Conservation (phyloP, 2,329 filamentous ascomycete species). For the Atkinsonella hypoxylon region DNA sequence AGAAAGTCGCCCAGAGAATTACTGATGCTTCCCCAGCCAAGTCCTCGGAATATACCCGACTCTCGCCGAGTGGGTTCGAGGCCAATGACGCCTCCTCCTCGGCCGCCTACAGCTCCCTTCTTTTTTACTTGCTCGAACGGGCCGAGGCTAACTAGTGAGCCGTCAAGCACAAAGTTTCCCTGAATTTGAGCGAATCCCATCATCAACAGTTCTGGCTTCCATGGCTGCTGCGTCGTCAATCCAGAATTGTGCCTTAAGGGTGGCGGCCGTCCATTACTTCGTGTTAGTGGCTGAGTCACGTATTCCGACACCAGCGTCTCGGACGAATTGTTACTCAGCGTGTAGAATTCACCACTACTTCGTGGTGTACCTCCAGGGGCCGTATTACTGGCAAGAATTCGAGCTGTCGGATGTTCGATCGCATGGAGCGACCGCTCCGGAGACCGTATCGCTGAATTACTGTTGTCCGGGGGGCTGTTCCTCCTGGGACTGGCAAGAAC, state of each 20-base stretch:
- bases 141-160: slow-evolving; percentile 76
- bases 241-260: slow-evolving; percentile 36
- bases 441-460: slow-evolving; percentile 25
- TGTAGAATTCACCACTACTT: slow-evolving; percentile 91
- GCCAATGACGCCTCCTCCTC: slow-evolving; percentile 77
- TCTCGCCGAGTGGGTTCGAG: slow-evolving; percentile 62
- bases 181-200: slow-evolving; percentile 96
- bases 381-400: slow-evolving; percentile 68
- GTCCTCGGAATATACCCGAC: slow-evolving; percentile 67
- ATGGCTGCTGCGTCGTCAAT: slow-evolving; percentile 30
- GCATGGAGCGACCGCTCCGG: slow-evolving; percentile 37
- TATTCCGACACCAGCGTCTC: slow-evolving; percentile 92
- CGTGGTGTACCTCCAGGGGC: slow-evolving; percentile 64
- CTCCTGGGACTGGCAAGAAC: slow-evolving; percentile 28
- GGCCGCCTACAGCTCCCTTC: slow-evolving; percentile 79
- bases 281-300: slow-evolving; percentile 36
- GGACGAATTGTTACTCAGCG: slow-evolving; percentile 85
- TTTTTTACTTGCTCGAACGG: slow-evolving; percentile 94
- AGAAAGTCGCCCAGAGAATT: slow-evolving; percentile 80
- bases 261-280: slow-evolving; percentile 26
- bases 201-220: slow-evolving; percentile 69
- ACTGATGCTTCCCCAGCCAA: slow-evolving; percentile 81
- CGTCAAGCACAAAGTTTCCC: slow-evolving; percentile 84
- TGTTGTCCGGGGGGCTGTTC: slow-evolving; percentile 19
- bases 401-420: slow-evolving; percentile 46